phyloP scores from a whole-genome alignment of 306 rosid genomes.

The Arachis hypogaea region DNA sequence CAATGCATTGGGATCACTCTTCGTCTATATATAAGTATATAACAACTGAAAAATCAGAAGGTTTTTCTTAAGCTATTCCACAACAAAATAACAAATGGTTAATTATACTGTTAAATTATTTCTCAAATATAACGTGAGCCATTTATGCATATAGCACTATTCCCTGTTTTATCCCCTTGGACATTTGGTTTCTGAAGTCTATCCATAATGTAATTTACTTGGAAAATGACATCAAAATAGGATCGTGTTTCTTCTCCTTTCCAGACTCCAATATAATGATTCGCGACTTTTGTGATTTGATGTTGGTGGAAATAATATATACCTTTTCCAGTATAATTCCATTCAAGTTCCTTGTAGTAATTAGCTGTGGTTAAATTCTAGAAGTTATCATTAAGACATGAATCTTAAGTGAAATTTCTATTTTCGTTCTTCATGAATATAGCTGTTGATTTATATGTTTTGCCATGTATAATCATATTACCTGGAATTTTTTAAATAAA shows the following conservation, averaged over 20 bases:
- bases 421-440: too few species aligned
- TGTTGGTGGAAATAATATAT: neutral
- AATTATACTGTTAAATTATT: neutral
- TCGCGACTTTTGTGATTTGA: neutral
- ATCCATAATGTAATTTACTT: neutral
- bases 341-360: neutral
- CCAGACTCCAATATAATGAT: conserved; percentile 12
- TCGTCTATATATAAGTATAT: neutral
- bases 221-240: conserved; percentile 11
- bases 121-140: neutral
- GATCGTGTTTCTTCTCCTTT: neutral
- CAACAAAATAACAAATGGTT: too few species aligned
- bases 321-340: neutral
- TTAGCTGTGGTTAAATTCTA: too few species aligned
- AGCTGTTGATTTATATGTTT: too few species aligned
- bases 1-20: too few species aligned
- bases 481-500: too few species aligned
- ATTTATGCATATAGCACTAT: neutral
- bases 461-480: too few species aligned
- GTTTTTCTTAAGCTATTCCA: too few species aligned
- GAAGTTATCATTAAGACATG: too few species aligned
- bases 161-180: neutral
- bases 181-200: neutral
- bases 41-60: neutral
- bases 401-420: too few species aligned